phyloP scores from a whole-genome alignment of 164 flowering plant species.

The Annona squamosa region DNA sequence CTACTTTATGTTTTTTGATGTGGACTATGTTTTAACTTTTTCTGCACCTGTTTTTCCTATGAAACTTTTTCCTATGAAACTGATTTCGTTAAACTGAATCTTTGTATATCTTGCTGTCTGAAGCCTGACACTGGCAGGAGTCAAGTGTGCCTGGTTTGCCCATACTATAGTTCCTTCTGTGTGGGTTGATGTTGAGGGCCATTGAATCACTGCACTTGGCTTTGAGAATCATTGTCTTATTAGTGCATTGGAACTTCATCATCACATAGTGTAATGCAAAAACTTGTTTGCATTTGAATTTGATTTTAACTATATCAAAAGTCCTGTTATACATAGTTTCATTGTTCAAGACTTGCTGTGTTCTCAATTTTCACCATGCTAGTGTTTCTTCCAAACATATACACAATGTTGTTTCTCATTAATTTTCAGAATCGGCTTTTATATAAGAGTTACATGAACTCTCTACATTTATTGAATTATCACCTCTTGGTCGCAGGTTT shows the following conservation, averaged over 20 bases:
- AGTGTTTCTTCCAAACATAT: not conserved
- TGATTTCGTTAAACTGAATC: too few species aligned
- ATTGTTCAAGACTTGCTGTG: too few species aligned
- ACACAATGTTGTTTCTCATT: not conserved
- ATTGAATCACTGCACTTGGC: not conserved
- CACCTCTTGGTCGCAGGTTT: conserved; percentile 31
- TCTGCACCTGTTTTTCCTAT: not conserved
- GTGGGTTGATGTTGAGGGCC: not conserved
- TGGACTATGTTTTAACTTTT: not conserved
- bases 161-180: not conserved
- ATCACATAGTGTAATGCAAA: not conserved
- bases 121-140: not conserved
- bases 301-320: too few species aligned
- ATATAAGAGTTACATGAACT: not conserved
- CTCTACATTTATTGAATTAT: not conserved
- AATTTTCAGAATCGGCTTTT: not conserved
- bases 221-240: not conserved
- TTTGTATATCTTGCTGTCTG: not conserved
- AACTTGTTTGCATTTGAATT: not conserved
- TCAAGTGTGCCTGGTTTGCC: not conserved
- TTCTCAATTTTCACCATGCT: not conserved
- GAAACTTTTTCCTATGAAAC: too few species aligned
- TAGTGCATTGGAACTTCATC: not conserved
- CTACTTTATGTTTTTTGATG: not conserved
- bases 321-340: not conserved